Evolutionary conservation across 495 filamentous ascomycete species (phyloP), one percentile per base, ranked within the genome.

Genomic region (Collariella sp.): DNA sequence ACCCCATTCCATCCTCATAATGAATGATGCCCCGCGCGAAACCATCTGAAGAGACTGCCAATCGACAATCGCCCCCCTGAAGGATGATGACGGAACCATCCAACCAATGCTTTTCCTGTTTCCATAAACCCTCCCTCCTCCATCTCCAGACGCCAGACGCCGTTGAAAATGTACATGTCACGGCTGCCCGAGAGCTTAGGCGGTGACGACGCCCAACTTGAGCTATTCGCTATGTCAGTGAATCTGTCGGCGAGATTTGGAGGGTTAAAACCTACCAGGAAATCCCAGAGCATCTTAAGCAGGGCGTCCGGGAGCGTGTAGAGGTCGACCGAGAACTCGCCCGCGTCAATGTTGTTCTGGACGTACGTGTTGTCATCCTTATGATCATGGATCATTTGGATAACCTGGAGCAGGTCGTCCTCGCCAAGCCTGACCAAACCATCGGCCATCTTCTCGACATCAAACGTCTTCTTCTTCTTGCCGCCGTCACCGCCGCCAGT

Each of bases 321-420:
- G 18, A 99, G 79, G 64, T 99, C 94, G 51, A 99, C 91, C 55
- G 96, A 91, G 76, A 99, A 99, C 72, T 99, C 94, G 57, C 94
- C 94, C 65, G 88, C 89, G 59, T 99, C 94, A 38, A 96, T 80
- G 69, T 99, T 95, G 56, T 96, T 97, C 73, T 95, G 95, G 38
- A 88, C 91, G 67, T 96, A 96, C 1, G 93, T 96, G 31, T 93
- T 88, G 1, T 85, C 76, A 0, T 82, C 81, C 76, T 97, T 97
- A 67, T 96, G 84, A 67, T 99, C 94, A 64, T 97, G 93, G 45
- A 99, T 88, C 84, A 99, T 86, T 73, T 96, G 89, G 50, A 99
- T 91, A 12, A 97, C 89, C 54, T 89, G 85, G 36, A 99, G 77
- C 6, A 99, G 80, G 63, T 97, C 90, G 13, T 77, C 73, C 50